A percentile compares a stretch with the other conserved stretches of the same genome.
phyloP scores from a whole-genome alignment of 805 yeast genomes.

The Barnettozyma vustinii region DNA sequence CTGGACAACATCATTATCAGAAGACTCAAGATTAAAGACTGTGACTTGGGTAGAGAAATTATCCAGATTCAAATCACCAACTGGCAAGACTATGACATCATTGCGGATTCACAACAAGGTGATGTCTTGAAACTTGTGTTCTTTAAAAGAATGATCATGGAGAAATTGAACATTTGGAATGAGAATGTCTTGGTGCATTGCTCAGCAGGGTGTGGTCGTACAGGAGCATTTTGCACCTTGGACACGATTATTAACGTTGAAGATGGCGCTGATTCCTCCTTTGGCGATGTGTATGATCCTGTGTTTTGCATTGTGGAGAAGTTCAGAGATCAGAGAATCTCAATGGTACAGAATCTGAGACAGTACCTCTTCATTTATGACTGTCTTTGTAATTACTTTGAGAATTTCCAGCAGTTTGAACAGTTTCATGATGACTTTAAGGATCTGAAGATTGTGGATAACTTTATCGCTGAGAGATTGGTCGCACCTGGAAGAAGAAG shows the following conservation, averaged over 20 bases:
- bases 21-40: constrained; percentile 28
- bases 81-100: constrained; percentile 82
- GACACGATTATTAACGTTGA: constrained; percentile 48
- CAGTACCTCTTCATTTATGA: constrained; percentile 77
- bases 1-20: constrained; percentile 33
- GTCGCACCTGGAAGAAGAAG: neutral
- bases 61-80: constrained; percentile 70
- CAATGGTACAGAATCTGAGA: constrained; percentile 80
- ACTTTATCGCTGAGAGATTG: constrained; percentile 2
- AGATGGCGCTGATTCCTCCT: neutral
- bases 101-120: constrained; percentile 38
- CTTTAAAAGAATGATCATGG: constrained; percentile 39
- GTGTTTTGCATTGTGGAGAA: constrained; percentile 57
- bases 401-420: constrained; percentile 2
- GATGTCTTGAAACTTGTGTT: constrained; percentile 52
- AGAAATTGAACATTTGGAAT: constrained; percentile 16
- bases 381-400: constrained; percentile 30
- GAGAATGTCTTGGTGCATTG: constrained; percentile 67
- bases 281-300: constrained; percentile 26
- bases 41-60: constrained; percentile 41
- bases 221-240: constrained; percentile 80
- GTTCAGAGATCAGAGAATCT: constrained; percentile 67
- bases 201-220: constrained; percentile 95
- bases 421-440: constrained; percentile 5
- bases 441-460: constrained; percentile 6